A percentile compares a stretch with the other conserved stretches of the same genome.
Conservation (phyloP, 768 basidiomycete species). For the Trametes cingulata region DNA sequence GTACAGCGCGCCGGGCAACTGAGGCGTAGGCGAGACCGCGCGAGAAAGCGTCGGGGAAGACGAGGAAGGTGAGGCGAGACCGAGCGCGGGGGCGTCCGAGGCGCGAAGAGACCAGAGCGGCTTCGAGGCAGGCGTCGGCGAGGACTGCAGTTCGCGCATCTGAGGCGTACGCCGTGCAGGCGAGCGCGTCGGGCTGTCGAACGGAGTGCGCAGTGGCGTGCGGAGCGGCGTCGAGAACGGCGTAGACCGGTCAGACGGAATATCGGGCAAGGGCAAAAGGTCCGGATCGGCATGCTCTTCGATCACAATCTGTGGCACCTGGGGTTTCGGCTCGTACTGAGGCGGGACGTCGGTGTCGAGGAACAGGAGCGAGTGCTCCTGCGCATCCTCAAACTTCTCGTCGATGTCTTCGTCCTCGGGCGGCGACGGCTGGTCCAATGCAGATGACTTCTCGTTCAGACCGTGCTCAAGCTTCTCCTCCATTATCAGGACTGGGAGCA, state of each 20-base stretch:
- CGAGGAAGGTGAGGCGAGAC: constrained; percentile 22
- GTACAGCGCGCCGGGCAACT: constrained; percentile 27
- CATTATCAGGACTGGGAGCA: neutral
- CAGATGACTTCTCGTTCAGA: constrained; percentile 1
- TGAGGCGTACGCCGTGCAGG: constrained; percentile 26
- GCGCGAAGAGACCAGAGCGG: constrained; percentile 46
- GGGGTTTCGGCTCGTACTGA: constrained; percentile 5
- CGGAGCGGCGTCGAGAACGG: constrained; percentile 24
- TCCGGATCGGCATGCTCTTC: constrained; percentile 43
- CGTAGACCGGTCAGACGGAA: constrained; percentile 2
- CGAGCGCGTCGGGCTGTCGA: constrained; percentile 8
- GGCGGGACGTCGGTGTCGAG: constrained; percentile 12
- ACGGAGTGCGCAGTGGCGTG: constrained; percentile 22
- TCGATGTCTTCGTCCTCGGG: constrained; percentile 18
- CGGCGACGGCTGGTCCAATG: neutral
- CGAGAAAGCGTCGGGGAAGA: constrained; percentile 6
- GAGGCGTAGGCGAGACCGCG: constrained; percentile 6
- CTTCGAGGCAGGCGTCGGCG: constrained; percentile 17
- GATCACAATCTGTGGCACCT: constrained; percentile 17
- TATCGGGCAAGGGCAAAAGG: constrained; percentile 40
- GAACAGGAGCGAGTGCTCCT: constrained; percentile 20
- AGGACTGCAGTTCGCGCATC: constrained; percentile 26
- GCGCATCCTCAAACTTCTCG: constrained; percentile 30
- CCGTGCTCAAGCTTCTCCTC: constrained; percentile 1
- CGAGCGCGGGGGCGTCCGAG: constrained; percentile 43